Percentiles rank a stretch among this genome's conserved stretches.
phyloP scores from a whole-genome alignment of 805 yeast genomes.

The Hagleromyces aurorensis region DNA sequence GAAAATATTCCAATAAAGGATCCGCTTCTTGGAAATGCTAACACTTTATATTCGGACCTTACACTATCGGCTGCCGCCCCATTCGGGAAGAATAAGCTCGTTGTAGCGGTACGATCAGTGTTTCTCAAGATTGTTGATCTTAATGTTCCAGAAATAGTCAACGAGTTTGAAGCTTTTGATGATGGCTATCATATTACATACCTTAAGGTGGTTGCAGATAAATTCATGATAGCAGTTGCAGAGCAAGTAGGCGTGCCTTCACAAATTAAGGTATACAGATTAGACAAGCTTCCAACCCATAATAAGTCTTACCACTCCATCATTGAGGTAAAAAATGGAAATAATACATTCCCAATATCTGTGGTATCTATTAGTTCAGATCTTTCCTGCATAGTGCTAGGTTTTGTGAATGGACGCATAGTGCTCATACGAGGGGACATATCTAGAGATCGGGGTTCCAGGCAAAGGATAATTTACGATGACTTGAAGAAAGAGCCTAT shows the following conservation, averaged over 20 bases:
- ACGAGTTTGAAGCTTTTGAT: constrained; percentile 57
- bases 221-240: constrained; percentile 60
- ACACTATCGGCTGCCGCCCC: constrained; percentile 57
- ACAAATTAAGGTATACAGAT: constrained; percentile 64
- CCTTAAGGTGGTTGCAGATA: constrained; percentile 40
- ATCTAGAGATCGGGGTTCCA: constrained; percentile 78
- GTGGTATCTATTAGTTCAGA: constrained; percentile 21
- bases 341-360: constrained; percentile 65
- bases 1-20: constrained; percentile 79
- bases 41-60: constrained; percentile 74
- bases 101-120: constrained; percentile 49
- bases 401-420: constrained; percentile 56
- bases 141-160: constrained; percentile 37
- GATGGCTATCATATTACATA: constrained; percentile 55
- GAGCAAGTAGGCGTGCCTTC: constrained; percentile 68
- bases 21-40: constrained; percentile 56
- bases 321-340: constrained; percentile 59
- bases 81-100: constrained; percentile 42
- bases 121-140: constrained; percentile 48
- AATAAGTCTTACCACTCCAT: constrained; percentile 46
- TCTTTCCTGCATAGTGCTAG: constrained; percentile 23
- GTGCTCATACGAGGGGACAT: constrained; percentile 81
- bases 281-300: constrained; percentile 39
- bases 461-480: constrained; percentile 74
- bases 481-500: constrained; percentile 59